A percentile compares a stretch with the other conserved stretches of the same genome.
phyloP scores from a whole-genome alignment of 148 eudicot species.

The Silene latifolia region DNA sequence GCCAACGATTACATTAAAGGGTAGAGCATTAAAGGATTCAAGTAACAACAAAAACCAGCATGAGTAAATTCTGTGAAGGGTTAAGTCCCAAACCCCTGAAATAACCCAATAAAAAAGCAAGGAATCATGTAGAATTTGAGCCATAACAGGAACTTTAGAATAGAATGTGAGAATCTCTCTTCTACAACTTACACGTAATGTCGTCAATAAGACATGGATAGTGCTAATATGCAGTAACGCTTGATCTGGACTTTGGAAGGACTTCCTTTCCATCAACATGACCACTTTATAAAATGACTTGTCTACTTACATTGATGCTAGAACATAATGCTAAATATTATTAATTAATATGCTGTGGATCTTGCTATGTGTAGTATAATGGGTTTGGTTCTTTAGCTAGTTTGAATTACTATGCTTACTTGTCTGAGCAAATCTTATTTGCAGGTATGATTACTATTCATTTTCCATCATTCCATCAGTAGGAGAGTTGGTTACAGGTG shows the following conservation, averaged over 20 bases:
- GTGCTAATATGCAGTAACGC: not conserved
- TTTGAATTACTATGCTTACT: not conserved
- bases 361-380: not conserved
- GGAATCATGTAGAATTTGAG: not conserved
- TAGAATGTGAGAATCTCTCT: not conserved
- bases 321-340: not conserved
- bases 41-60: not conserved
- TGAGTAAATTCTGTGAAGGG: not conserved
- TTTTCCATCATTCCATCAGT: slow-evolving; percentile 74
- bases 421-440: slow-evolving; percentile 8
- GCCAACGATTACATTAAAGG: not conserved
- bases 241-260: not conserved
- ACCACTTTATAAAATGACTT: not conserved
- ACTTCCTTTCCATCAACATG: not conserved
- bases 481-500: slow-evolving; percentile 82
- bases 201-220: not conserved
- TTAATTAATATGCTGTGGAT: not conserved
- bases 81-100: not conserved
- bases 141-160: not conserved
- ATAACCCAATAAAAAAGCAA: slow-evolving; percentile 1
- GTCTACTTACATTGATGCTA: not conserved
- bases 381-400: not conserved
- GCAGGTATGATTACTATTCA: slow-evolving; percentile 93
- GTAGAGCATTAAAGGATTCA: not conserved
- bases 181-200: not conserved